phyloP scores from a whole-genome alignment of 2,329 filamentous ascomycete species.

The Aspergillus thermomutatus region DNA sequence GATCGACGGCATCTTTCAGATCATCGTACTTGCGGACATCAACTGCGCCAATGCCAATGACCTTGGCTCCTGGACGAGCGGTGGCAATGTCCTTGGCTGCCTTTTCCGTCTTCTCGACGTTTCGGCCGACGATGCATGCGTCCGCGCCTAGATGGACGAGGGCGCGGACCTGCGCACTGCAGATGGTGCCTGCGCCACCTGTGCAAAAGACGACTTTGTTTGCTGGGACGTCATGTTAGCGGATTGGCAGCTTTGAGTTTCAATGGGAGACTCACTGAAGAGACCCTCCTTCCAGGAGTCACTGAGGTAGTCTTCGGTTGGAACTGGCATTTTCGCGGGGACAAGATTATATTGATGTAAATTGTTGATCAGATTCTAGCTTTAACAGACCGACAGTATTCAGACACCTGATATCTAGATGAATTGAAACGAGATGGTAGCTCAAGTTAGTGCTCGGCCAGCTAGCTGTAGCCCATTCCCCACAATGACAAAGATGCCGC shows the following conservation, averaged over 20 bases:
- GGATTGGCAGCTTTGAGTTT: background rate
- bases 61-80: conserved; percentile 72
- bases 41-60: conserved; percentile 74
- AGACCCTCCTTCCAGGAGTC: conserved; percentile 82
- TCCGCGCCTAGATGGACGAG: conserved; percentile 88
- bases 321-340: conserved; percentile 57
- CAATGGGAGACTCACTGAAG: conserved; percentile 59
- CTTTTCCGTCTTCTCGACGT: conserved; percentile 78
- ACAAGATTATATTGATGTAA: background rate
- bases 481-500: background rate
- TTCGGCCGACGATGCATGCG: conserved; percentile 90
- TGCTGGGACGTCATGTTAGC: conserved; percentile 48
- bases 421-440: background rate
- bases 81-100: conserved; percentile 79
- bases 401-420: background rate
- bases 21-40: conserved; percentile 71
- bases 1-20: conserved; percentile 70
- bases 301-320: conserved; percentile 73
- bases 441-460: background rate
- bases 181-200: conserved; percentile 89
- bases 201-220: conserved; percentile 93
- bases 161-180: conserved; percentile 88
- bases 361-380: background rate
- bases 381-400: background rate
- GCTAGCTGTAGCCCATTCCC: background rate